Base-by-base conservation (phyloP, 225 moss, liverwort and hornwort species). In the Ulota crispa region DNA sequence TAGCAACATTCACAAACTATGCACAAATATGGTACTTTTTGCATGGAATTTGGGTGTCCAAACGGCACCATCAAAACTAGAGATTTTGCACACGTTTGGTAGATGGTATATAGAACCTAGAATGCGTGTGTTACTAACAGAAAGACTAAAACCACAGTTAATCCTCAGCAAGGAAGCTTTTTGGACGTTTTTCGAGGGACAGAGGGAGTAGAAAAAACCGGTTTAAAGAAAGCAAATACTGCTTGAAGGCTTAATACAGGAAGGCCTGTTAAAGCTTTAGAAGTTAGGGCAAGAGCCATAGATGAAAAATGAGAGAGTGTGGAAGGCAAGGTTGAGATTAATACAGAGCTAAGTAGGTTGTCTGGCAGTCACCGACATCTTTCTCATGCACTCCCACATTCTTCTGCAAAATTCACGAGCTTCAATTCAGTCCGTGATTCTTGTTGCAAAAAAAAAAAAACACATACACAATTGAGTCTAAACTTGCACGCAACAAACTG, bases 321-420 rank as follows among this genome's bases (percentile, higher is more conserved):
- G 53, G 37, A 27, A 43, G n/a, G 50, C 10, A 23, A 75, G 75
- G 75, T 65, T 50, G 3, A 66, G 75, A 68, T 21, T 54, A 86
- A 5, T 86, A 94, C 95, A 86, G 56, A 50, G 83, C 70, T 77
- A 96, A 91, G 85, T 85, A 96, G 27, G 80, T 90, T 21, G 93
- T 92, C 79, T 93, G 89, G 68, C 90, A 89, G 30, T 87, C 89
- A 36, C 87, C 85, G 59, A 83, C 88, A 77, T 93, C 92, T 79
- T 55, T 84, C 72, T 96, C 92, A 77, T 55, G 83, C 55, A 95
- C 88, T 61, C 95, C 95, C 57, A 75, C 83, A 60, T 89, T 82
- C 83, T 85, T 83, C 95, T 96, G 90, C 32, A 85, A 47, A 77
- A 64, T 18, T 34, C 76, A 85, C 31, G 7, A 77, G 50, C 59